Percentiles rank a stretch among this genome's conserved stretches.
Conservation (phyloP, 257 asterid species). For the Petunia secreta region DNA sequence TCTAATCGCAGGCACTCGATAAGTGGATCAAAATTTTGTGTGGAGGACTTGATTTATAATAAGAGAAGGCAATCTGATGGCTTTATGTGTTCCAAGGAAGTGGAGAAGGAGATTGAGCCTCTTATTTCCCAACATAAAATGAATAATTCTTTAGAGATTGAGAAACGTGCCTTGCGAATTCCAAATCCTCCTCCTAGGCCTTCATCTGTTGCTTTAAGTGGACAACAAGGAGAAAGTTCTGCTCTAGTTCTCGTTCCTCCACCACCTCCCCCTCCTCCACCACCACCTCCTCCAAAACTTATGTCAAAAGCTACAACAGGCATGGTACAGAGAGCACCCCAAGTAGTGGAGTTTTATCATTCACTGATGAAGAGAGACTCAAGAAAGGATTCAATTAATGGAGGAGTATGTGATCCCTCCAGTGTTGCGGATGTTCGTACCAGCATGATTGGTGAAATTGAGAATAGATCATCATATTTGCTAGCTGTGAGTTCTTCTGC, state of each 20-base stretch:
- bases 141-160: conserved; percentile 62
- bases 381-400: conserved; percentile 73
- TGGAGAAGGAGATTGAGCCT: conserved; percentile 51
- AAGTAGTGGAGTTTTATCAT: conserved; percentile 88
- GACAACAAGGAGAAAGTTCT: conserved; percentile 48
- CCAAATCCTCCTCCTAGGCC: conserved; percentile 97
- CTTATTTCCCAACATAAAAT: conserved; percentile 52
- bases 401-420: conserved; percentile 62
- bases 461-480: conserved; percentile 83
- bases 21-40: conserved; percentile 64
- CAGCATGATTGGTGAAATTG: conserved; percentile 92
- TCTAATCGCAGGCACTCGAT: conserved; percentile 77
- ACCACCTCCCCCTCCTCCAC: conserved; percentile 70
- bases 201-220: conserved; percentile 45
- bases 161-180: conserved; percentile 69
- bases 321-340: conserved; percentile 81
- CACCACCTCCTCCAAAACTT: conserved; percentile 70
- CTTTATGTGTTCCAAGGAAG: conserved; percentile 68
- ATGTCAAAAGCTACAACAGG: conserved; percentile 48
- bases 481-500: conserved; percentile 66
- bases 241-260: conserved; percentile 31
- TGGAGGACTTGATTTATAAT: conserved; percentile 54
- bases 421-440: conserved; percentile 81
- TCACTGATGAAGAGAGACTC: conserved; percentile 93
- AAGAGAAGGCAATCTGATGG: conserved; percentile 84